Base-by-base conservation (phyloP, 805 yeast genomes). In the Tetrapisispora nanseiensis region DNA sequence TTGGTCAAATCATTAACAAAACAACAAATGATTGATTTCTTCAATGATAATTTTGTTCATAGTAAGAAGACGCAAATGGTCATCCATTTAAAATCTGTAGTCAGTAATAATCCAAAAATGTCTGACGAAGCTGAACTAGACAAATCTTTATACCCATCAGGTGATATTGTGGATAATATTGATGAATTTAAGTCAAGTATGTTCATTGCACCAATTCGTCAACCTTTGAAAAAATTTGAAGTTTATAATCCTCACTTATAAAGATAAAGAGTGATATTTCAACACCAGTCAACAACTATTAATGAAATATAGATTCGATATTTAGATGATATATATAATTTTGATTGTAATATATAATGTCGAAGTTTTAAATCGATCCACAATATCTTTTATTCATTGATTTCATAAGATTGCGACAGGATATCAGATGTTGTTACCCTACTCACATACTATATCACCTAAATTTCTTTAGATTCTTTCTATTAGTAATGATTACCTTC, bases 31-130 rank as follows among this genome's bases (percentile, higher is more conserved):
- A 50, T 75, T 22, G 67, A 69, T 1, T 79, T 79, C 53, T 85
- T 71, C 57, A 55, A 72, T 21, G 51, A 62, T 3, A 67, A 63
- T 44, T 66, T 83, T 3, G 46, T 68, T 6, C 50, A 56, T 11
- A 49, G 59, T 16, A 46, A 56, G 1, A 54, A 67, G 1, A 52
- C 78, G 1, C 74, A 65, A 52, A 56, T 80, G 19, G 70, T 78
- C 22, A 71, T 83, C 15, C 84, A 82, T 54, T 68, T 87, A 55
- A 72, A 76, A 52, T 76, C 94, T 0, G 65, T 58, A 42, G 56
- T 54, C 6, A 48, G 40, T 4, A 22, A 27, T 20, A 41, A 34
- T 8, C 61, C 61, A 38, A 44, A 47, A 16, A 27, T 39, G 5
- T 33, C 48, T 13, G 54, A 54, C 36, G 59, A 59, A 34, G 30